Base-by-base conservation (phyloP, 441 rosid species). In the Viola pubescens region DNA sequence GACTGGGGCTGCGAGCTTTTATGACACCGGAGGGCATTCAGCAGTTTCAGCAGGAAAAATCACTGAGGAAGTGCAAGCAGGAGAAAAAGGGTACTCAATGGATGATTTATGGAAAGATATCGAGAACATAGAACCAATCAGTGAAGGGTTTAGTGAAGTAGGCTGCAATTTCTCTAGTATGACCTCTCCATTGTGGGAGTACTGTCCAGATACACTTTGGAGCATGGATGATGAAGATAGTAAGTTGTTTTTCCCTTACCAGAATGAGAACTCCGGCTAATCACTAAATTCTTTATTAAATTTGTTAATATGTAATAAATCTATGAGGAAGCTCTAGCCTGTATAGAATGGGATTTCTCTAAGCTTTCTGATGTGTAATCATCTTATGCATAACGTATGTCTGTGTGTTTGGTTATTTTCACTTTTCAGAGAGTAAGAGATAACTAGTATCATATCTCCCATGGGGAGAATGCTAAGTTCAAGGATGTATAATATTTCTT, bases 101-200 rank as follows among this genome's bases (percentile, higher is more conserved):
- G 99, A 94, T 73, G 97, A 94, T 42, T 83, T 94, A 72, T 94
- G 99, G 99, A 85, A 81, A 70, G 99, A 90, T 58, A 85, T 94
- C 59, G 96, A 83, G 10, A 74, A 74, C 68, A 68, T 76, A 4
- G 78, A 78, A 73, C 90, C 92, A 1, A 73, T 75, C 52, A 65
- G 57, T 73, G 71, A 71, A 48, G 81, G 75, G 45, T 84, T 79
- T 60, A 70, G 70, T 50, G 82, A 76, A 71, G 78, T 73, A 65
- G 77, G 73, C 48, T 65, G 76, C 62, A 75, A 71, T 50, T 79
- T 88, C 55, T 84, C 84, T 69, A 66, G 72, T 14, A 49, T 82
- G 51, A 72, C 71, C 56, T 83, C 92, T 59, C 96, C 87, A 6
- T 10, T 79, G 42, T 83, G 84, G 96, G 95, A 82, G 26, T 72